Conservation (phyloP, 306 rosid species). For the Phaseolus lunatus region DNA sequence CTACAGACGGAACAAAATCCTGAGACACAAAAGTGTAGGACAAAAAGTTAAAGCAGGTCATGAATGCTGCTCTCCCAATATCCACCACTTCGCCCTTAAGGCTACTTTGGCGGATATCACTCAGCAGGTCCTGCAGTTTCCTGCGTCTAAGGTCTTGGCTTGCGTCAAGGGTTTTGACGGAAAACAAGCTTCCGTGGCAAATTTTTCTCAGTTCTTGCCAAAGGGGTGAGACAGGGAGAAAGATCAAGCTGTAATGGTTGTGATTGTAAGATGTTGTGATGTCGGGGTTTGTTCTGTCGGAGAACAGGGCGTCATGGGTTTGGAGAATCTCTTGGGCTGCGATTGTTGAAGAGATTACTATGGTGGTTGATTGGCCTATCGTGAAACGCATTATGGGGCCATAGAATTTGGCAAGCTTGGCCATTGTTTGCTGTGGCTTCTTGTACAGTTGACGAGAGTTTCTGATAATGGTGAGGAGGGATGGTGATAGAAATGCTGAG, state of each 20-base stretch:
- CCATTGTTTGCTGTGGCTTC: slow-evolving; percentile 48
- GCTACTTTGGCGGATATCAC: slow-evolving; percentile 37
- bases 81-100: slow-evolving; percentile 45
- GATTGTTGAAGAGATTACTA: slow-evolving; percentile 21
- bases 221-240: slow-evolving; percentile 38
- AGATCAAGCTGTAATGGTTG: slow-evolving; percentile 18
- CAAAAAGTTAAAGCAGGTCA: slow-evolving; percentile 47
- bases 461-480: slow-evolving; percentile 4
- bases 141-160: slow-evolving; percentile 35
- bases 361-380: slow-evolving; percentile 21
- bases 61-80: slow-evolving; percentile 53
- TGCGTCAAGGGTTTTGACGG: slow-evolving; percentile 48
- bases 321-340: slow-evolving; percentile 38
- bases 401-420: slow-evolving; percentile 25
- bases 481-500: no score
- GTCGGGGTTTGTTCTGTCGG: slow-evolving; percentile 40
- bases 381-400: slow-evolving; percentile 45
- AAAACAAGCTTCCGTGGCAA: slow-evolving; percentile 42
- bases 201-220: slow-evolving; percentile 44
- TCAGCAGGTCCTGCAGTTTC: slow-evolving; percentile 47
- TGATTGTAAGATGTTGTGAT: slow-evolving; percentile 1
- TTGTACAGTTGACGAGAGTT: not conserved
- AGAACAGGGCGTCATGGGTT: slow-evolving; percentile 24
- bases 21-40: slow-evolving; percentile 53
- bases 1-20: slow-evolving; percentile 50